Conservation (phyloP, 352 stramenopile species). For the Phytophthora sansomeana region DNA sequence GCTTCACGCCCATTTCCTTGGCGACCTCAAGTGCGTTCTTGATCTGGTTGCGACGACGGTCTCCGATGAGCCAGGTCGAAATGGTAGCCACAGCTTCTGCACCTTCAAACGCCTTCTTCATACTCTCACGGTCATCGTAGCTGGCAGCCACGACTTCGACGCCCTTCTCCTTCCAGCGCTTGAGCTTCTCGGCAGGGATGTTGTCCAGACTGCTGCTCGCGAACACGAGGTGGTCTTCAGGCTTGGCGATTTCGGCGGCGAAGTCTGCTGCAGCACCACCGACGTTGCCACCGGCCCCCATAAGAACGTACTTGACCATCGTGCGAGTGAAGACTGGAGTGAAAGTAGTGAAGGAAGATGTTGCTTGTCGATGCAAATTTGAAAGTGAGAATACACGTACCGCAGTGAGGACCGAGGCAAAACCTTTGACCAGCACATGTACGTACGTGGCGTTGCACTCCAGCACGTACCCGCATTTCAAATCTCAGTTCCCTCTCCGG, state of each 20-base stretch:
- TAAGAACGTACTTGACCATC: slow-evolving; percentile 41
- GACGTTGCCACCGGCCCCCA: slow-evolving; percentile 34
- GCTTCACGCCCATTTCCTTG: slow-evolving; percentile 31
- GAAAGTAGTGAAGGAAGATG: no score
- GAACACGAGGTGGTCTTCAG: slow-evolving; percentile 38
- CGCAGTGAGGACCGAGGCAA: no score
- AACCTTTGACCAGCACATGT: no score
- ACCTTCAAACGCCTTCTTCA: slow-evolving; percentile 34
- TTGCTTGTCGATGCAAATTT: no score
- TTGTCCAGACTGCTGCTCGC: slow-evolving; percentile 35
- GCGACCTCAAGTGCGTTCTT: slow-evolving; percentile 31
- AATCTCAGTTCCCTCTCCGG: no score
- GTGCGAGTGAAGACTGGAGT: no score
- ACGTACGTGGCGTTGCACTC: no score
- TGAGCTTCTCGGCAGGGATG: slow-evolving; percentile 27
- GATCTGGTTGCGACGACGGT: slow-evolving; percentile 33
- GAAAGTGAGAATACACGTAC: no score
- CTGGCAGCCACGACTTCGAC: slow-evolving; percentile 30
- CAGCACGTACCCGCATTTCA: no score
- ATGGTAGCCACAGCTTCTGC: slow-evolving; percentile 30
- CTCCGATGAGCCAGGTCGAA: slow-evolving; percentile 39
- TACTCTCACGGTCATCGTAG: slow-evolving; percentile 35
- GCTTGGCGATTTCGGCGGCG: slow-evolving; percentile 33
- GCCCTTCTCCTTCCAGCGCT: slow-evolving; percentile 28
- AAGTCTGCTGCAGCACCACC: slow-evolving; percentile 34